Evolutionary conservation across 495 filamentous ascomycete species (phyloP).

Genomic region (Penicillium ochrochloron): DNA sequence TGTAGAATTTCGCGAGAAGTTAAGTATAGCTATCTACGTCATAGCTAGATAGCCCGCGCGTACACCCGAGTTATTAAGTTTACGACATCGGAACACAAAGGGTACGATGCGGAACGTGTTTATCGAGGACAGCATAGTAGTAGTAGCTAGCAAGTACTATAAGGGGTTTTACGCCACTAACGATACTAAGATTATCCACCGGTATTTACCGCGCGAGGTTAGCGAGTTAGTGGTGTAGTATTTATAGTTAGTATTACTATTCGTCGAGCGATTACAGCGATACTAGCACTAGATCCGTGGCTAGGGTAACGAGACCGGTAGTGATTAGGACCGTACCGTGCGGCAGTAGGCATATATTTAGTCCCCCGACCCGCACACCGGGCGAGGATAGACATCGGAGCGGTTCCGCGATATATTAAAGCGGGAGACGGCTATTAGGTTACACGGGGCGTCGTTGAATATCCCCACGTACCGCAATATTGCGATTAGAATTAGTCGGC

Average conservation of each 20-base stretch:
- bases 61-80: neutral
- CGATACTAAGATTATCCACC: conserved; percentile 7
- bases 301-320: no score
- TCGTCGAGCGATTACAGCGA: conserved; percentile 1
- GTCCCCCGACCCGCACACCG: neutral
- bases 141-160: neutral
- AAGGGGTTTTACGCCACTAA: conserved; percentile 7
- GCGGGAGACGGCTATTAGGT: conserved; percentile 2
- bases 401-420: conserved; percentile 6
- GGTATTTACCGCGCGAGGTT: neutral
- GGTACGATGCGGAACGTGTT: neutral
- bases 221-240: conserved; percentile 10
- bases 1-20: conserved; percentile 5
- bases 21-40: neutral
- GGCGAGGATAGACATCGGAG: conserved; percentile 7
- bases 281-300: conserved; percentile 1
- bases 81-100: neutral
- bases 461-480: conserved; percentile 1
- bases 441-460: neutral
- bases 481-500: conserved; percentile 9
- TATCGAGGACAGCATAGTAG: conserved; percentile 7
- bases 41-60: neutral
- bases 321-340: no score
- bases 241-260: conserved; percentile 5
- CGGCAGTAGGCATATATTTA: conserved; percentile 3